A percentile compares a stretch with the other conserved stretches of the same genome.
phyloP scores from a whole-genome alignment of 306 rosid genomes.

The Quercus dentata region DNA sequence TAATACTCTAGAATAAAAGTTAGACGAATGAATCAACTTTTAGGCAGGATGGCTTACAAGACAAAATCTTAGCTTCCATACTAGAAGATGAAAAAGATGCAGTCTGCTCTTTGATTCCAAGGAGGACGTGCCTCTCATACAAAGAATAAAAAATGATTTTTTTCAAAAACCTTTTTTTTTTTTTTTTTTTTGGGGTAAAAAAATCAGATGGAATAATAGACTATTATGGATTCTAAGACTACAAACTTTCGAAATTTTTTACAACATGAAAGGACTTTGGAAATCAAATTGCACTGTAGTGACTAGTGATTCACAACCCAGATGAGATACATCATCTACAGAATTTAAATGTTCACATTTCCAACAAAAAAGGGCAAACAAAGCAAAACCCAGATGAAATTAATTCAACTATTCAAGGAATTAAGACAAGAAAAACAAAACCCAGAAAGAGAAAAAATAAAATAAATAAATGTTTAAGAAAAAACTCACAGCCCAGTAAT shows the following conservation, averaged over 20 bases:
- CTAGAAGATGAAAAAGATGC: too few species aligned
- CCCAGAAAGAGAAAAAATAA: neutral
- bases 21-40: neutral
- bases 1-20: neutral
- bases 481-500: slow-evolving; percentile 58
- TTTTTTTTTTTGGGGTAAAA: neutral
- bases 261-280: too few species aligned
- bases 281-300: neutral
- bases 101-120: too few species aligned
- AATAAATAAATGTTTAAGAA: neutral
- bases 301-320: neutral
- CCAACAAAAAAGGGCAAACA: neutral
- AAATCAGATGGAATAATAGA: neutral
- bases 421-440: neutral
- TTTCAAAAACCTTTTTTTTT: neutral
- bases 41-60: too few species aligned
- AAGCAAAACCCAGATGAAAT: neutral
- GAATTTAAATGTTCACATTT: neutral
- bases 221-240: neutral
- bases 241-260: too few species aligned
- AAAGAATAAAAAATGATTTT: too few species aligned
- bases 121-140: too few species aligned
- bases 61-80: too few species aligned
- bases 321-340: neutral
- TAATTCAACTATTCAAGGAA: neutral